Evolutionary conservation across 139 green algal genomes (phyloP), one percentile per base, ranked within the genome.

Genomic region (Micractinium conductrix): DNA sequence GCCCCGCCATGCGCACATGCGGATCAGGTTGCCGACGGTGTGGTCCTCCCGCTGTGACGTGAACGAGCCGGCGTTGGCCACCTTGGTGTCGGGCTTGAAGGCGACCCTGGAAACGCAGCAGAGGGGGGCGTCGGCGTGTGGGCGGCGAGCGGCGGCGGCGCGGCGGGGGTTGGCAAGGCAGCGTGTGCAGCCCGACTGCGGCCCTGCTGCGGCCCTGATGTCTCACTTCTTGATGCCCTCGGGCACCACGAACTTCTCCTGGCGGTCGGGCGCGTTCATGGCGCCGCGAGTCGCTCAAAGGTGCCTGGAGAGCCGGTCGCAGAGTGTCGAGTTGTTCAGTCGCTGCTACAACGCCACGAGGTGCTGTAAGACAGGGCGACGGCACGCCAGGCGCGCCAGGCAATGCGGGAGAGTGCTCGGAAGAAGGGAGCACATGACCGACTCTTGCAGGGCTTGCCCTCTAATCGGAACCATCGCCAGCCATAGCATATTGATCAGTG

Each of bases 21-120:
- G 88, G n/a, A 99, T 33, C 43, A 98, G 60, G 90, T 99, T 99
- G 74, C 96, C 96, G 0, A 99, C 68, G 2, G 97, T 99, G 90
- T 99, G 97, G 84, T 99, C 97, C 76, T 99, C 97, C 3, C 93
- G 89, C 78, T 97, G 91, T 1, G 99, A 81, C 0, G 85, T 88
- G 83, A 98, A 98, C 0, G 91, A 96, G 10, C 87, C 97, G 3
- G 97, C 95, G 82, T 99, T 93, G 14, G 89, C 74, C 2, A 98
- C 78, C 81, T 98, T 98, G 4, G 94, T 96, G 74, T 99, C 97
- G 1, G 85, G 80, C 68, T 93, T 89, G 78, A 90, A 97, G 6
- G 87, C 68, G 0, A 99, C 90, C 87, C 92, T 96, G 86, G 48
- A 83, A 45, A 35, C 21, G 30, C 68, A 68, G 60, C 60, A 65